A percentile compares a stretch with the other conserved stretches of the same genome.
These are phyloP conservation scores for Coprinopsis sp. DNA, from an alignment of 768 basidiomycete genomes.

Conservation along the genomic window DNA sequence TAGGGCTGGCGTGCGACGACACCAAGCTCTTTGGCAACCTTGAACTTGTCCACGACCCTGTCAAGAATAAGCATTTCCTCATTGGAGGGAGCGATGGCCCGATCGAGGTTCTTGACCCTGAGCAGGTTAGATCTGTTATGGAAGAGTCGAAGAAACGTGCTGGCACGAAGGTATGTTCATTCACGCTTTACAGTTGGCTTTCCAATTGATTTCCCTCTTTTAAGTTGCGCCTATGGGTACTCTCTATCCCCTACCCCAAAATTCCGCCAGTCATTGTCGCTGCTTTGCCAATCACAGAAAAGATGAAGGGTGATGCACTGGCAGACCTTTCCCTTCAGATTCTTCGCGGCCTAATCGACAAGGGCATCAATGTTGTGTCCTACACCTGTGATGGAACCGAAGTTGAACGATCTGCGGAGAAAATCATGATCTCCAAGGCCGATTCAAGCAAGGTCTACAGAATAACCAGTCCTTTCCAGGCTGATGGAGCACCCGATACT, in stretches of 20 bases:
- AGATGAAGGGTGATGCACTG: conserved; percentile 14
- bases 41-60: conserved; percentile 20
- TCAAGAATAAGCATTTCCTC: conserved; percentile 17
- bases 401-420: conserved; percentile 25
- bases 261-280: conserved; percentile 29
- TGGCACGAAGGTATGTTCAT: not conserved
- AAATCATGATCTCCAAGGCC: conserved; percentile 8
- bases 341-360: conserved; percentile 21
- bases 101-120: conserved; percentile 20
- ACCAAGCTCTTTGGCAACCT: conserved; percentile 27
- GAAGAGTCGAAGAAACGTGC: not conserved
- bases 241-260: conserved; percentile 26
- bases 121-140: conserved; percentile 14
- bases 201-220: not conserved
- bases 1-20: conserved; percentile 31
- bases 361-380: conserved; percentile 23
- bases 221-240: conserved; percentile 27
- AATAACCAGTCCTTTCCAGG: not conserved
- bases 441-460: conserved; percentile 5
- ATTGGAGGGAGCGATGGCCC: conserved; percentile 24
- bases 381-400: conserved; percentile 34
- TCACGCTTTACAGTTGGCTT: not conserved
- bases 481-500: not conserved
- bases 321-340: conserved; percentile 12
- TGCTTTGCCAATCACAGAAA: conserved; percentile 19